These are phyloP conservation scores for Ustilago hordei DNA, from an alignment of 1,284 basidiomycete genomes.

Conservation along the genomic window DNA sequence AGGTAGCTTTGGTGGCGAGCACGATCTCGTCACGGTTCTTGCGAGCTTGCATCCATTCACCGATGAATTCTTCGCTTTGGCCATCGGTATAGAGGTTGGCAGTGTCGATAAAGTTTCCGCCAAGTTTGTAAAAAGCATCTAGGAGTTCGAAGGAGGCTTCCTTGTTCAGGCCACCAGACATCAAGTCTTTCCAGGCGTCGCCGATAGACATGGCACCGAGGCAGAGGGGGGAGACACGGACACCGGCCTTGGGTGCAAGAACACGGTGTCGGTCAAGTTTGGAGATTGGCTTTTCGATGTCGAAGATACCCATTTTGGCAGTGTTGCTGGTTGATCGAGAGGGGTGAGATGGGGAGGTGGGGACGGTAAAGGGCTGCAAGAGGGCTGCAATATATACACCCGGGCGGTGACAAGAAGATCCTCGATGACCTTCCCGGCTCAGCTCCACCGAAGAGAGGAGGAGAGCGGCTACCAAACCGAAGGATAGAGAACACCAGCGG, in stretches of 20 bases:
- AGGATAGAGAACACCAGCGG: neutral
- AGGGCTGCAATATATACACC: neutral
- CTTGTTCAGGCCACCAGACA: constrained; percentile 48
- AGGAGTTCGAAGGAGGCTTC: constrained; percentile 48
- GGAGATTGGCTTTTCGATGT: constrained; percentile 44
- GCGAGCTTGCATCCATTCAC: constrained; percentile 74
- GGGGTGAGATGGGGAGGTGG: neutral
- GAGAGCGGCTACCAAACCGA: neutral
- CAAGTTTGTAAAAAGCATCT: constrained; percentile 62
- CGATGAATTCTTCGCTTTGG: constrained; percentile 74
- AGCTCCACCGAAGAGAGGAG: neutral
- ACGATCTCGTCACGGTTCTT: constrained; percentile 74
- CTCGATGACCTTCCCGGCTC: neutral
- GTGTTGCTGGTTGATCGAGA: neutral
- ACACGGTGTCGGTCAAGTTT: constrained; percentile 70
- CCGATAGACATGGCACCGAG: constrained; percentile 74
- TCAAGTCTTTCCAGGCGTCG: constrained; percentile 71
- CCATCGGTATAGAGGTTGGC: constrained; percentile 74
- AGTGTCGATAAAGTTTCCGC: constrained; percentile 74
- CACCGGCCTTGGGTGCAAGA: constrained; percentile 71
- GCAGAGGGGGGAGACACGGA: constrained; percentile 73
- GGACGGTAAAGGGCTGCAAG: neutral
- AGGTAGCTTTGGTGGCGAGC: constrained; percentile 74
- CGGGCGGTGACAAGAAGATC: neutral
- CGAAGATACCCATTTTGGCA: constrained; percentile 37